Percentiles rank a stretch among this genome's conserved stretches.
These are phyloP conservation scores for Entomortierella lignicola DNA, from an alignment of 192 early-diverging fungal genomes.

Conservation along the genomic window DNA sequence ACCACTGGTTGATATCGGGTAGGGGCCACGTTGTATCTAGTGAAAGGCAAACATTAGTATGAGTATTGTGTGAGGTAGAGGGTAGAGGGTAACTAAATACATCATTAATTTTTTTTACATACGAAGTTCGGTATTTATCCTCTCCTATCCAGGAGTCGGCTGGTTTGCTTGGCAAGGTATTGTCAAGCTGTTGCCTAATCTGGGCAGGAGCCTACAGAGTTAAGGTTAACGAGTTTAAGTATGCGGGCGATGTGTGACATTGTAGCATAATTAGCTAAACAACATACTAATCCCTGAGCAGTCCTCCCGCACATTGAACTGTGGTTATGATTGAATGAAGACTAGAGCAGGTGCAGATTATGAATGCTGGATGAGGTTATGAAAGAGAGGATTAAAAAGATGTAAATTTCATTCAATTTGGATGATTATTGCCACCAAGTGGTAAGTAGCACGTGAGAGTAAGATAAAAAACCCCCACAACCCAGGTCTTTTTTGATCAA, in stretches of 20 bases:
- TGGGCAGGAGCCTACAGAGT: slow-evolving; percentile 19
- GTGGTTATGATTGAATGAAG: no score
- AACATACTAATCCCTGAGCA: slow-evolving; percentile 40
- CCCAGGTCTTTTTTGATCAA: no score
- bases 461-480: background rate
- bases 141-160: slow-evolving; percentile 44
- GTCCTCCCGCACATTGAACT: slow-evolving; percentile 43
- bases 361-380: no score
- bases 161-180: slow-evolving; percentile 37
- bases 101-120: background rate
- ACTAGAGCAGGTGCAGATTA: background rate
- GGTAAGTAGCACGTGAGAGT: background rate
- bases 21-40: slow-evolving; percentile 63
- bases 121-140: slow-evolving; percentile 46
- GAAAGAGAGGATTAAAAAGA: background rate
- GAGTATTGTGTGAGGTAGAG: no score
- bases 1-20: slow-evolving; percentile 59
- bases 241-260: no score
- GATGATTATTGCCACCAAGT: no score
- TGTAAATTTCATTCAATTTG: no score
- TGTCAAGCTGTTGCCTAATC: slow-evolving; percentile 38
- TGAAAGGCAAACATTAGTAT: background rate
- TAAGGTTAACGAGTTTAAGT: no score
- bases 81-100: no score
- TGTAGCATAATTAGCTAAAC: no score